Percentiles rank a stretch among this genome's conserved stretches.
phyloP scores from a whole-genome alignment of 2,329 filamentous ascomycete genomes.

The Allantophomopsis lycopodina region DNA sequence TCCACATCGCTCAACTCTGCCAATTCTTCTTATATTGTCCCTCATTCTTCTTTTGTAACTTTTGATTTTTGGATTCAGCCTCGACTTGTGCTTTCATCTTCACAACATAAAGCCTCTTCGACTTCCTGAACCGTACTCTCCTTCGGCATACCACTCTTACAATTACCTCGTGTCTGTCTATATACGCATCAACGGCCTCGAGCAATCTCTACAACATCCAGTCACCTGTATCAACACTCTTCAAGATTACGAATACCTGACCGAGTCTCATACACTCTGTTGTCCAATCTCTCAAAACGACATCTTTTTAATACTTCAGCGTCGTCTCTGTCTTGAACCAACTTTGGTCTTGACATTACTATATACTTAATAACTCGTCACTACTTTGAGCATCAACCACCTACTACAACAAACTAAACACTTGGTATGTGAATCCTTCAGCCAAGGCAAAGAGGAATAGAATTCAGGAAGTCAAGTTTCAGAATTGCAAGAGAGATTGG shows the following conservation, averaged over 20 bases:
- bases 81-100: constrained; percentile 17
- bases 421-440: background rate
- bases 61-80: constrained; percentile 17
- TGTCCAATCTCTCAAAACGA: constrained; percentile 22
- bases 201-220: constrained; percentile 21
- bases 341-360: constrained; percentile 1
- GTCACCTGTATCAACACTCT: constrained; percentile 16
- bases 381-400: constrained; percentile 1
- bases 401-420: constrained; percentile 3
- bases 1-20: constrained; percentile 9
- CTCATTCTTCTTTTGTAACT: constrained; percentile 17
- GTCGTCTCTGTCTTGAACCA: constrained; percentile 2
- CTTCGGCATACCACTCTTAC: constrained; percentile 17
- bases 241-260: constrained; percentile 15
- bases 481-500: too few species aligned
- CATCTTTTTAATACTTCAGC: constrained; percentile 3
- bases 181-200: constrained; percentile 14
- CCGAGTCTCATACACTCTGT: constrained; percentile 8
- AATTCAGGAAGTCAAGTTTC: too few species aligned
- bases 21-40: constrained; percentile 18
- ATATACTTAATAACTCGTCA: constrained; percentile 1
- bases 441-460: too few species aligned
- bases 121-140: constrained; percentile 17
- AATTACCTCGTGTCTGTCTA: constrained; percentile 14
- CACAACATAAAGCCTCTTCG: constrained; percentile 14